Evolutionary conservation across 108 stramenopile genomes (phyloP).

Genomic region (Pseudonitzschia delicatissima): DNA sequence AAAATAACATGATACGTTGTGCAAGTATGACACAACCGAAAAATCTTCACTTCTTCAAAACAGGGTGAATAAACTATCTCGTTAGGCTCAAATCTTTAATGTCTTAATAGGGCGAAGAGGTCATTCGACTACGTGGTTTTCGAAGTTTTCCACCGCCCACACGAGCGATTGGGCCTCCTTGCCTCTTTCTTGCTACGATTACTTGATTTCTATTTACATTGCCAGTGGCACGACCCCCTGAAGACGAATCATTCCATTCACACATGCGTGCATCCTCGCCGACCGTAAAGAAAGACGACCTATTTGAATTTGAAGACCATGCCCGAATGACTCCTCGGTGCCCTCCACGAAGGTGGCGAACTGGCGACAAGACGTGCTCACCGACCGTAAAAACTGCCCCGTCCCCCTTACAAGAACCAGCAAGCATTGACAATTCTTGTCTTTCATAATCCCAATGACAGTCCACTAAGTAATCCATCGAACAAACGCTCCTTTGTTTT

Average conservation of each 20-base stretch:
- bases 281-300: slow-evolving; percentile 54
- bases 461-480: slow-evolving; percentile 58
- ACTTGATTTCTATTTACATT: neutral
- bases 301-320: slow-evolving; percentile 40
- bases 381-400: slow-evolving; percentile 61
- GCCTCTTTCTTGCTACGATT: slow-evolving; percentile 1
- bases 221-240: neutral
- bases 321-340: slow-evolving; percentile 77
- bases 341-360: slow-evolving; percentile 50
- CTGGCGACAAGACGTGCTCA: slow-evolving; percentile 42
- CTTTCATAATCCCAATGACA: slow-evolving; percentile 67
- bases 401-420: slow-evolving; percentile 68
- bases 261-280: slow-evolving; percentile 87
- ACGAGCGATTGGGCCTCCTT: neutral
- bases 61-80: too few species aligned
- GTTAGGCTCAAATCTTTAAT: too few species aligned
- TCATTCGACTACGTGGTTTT: slow-evolving; percentile 23
- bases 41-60: too few species aligned
- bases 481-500: too few species aligned
- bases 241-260: slow-evolving; percentile 57
- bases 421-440: slow-evolving; percentile 61
- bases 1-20: too few species aligned
- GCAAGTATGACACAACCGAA: too few species aligned
- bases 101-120: slow-evolving; percentile 22
- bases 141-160: slow-evolving; percentile 15